Conservation (phyloP, 2,329 filamentous ascomycete species). For the Onygenales sp. region DNA sequence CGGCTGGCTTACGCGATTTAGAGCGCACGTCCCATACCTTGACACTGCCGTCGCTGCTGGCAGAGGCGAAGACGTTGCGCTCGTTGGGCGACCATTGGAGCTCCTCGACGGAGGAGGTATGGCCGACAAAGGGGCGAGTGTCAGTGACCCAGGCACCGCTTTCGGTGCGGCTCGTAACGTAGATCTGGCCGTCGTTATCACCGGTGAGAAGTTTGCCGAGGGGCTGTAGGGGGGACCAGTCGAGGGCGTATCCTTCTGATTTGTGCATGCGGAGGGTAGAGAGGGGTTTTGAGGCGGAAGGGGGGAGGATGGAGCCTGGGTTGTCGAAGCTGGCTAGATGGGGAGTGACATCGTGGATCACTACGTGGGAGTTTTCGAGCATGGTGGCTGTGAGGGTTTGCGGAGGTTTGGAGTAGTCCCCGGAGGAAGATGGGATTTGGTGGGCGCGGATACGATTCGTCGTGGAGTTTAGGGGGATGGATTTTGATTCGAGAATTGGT, state of each 20-base stretch:
- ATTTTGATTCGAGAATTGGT: slow-evolving; percentile 86
- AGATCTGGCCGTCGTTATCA: slow-evolving; percentile 84
- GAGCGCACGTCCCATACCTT: slow-evolving; percentile 93
- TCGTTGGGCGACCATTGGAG: slow-evolving; percentile 95
- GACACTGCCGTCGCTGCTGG: slow-evolving; percentile 85
- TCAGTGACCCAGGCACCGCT: slow-evolving; percentile 87
- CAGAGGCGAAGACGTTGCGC: slow-evolving; percentile 86
- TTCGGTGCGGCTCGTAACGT: slow-evolving; percentile 73
- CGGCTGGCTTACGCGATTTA: slow-evolving; percentile 78
- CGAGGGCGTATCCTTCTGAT: slow-evolving; percentile 88
- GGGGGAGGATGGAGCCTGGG: slow-evolving; percentile 69
- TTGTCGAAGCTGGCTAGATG: slow-evolving; percentile 84
- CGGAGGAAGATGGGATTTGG: slow-evolving; percentile 58
- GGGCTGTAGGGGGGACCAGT: slow-evolving; percentile 80
- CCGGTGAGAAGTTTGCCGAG: slow-evolving; percentile 83
- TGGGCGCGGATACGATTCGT: slow-evolving; percentile 90
- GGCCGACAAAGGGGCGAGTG: slow-evolving; percentile 70
- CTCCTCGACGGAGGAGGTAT: slow-evolving; percentile 81
- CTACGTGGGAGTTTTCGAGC: slow-evolving; percentile 79
- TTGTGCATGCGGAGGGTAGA: slow-evolving; percentile 86
- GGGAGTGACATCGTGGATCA: slow-evolving; percentile 89
- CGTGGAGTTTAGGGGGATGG: slow-evolving; percentile 74
- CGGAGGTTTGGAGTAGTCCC: slow-evolving; percentile 59
- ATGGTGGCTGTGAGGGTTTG: slow-evolving; percentile 83
- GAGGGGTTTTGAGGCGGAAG: slow-evolving; percentile 79